Conservation (phyloP, 768 basidiomycete species). For the Krasilnikovozyma curviuscula region DNA sequence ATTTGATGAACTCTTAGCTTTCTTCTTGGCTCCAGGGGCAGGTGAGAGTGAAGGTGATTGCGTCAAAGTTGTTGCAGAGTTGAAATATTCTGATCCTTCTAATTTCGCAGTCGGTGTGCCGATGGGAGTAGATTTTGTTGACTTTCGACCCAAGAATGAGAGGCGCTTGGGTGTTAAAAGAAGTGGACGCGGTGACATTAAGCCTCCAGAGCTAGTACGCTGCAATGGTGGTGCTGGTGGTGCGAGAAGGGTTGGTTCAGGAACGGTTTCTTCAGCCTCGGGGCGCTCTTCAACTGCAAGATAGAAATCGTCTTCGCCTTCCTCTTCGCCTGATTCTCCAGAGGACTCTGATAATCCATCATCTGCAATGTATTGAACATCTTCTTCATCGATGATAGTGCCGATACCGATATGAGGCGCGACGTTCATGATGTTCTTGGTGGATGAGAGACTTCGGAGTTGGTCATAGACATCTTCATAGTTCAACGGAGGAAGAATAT, state of each 20-base stretch:
- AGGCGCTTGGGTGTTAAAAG: neutral
- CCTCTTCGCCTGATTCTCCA: slow-evolving; percentile 25
- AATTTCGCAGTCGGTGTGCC: neutral
- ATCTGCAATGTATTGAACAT: slow-evolving; percentile 34
- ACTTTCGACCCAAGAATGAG: too few species aligned
- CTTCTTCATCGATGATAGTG: slow-evolving; percentile 48
- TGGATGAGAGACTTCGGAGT: slow-evolving; percentile 43
- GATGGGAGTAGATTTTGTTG: neutral
- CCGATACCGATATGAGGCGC: slow-evolving; percentile 35
- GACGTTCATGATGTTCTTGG: slow-evolving; percentile 37
- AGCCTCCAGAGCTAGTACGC: slow-evolving; percentile 15
- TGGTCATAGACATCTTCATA: slow-evolving; percentile 41
- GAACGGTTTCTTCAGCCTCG: slow-evolving; percentile 1
- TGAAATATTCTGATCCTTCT: slow-evolving; percentile 5
- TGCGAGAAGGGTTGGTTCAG: neutral
- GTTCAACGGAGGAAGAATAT: neutral
- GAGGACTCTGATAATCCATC: slow-evolving; percentile 44
- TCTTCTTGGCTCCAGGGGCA: slow-evolving; percentile 16
- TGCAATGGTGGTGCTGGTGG: slow-evolving; percentile 8
- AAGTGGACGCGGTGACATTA: slow-evolving; percentile 6
- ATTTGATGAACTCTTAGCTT: slow-evolving; percentile 5
- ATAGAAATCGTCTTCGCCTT: slow-evolving; percentile 30
- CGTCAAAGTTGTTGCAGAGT: slow-evolving; percentile 19
- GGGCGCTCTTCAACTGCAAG: slow-evolving; percentile 14
- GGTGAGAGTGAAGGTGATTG: slow-evolving; percentile 9